phyloP scores from a whole-genome alignment of 169 alveolate genomes.

The Babesia bovis region DNA sequence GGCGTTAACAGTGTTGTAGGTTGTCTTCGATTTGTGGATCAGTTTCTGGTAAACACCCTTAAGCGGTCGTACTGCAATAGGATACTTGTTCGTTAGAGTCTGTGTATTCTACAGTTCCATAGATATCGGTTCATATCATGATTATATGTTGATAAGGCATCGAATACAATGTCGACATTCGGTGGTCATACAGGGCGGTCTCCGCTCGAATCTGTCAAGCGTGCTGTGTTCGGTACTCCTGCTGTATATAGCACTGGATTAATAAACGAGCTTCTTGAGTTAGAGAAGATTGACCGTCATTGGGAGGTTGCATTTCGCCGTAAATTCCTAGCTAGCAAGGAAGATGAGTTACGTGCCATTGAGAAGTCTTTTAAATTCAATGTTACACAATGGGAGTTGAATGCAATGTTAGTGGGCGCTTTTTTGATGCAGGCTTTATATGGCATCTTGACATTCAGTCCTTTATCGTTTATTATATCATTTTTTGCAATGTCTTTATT shows the following conservation, averaged over 20 bases:
- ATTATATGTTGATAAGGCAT: background rate
- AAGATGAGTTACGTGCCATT: conserved; percentile 17
- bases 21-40: too few species aligned
- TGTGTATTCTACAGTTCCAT: too few species aligned
- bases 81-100: too few species aligned
- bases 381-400: conserved; percentile 58
- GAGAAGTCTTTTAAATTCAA: background rate
- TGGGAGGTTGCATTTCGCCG: conserved; percentile 40
- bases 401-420: conserved; percentile 21
- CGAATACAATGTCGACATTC: background rate
- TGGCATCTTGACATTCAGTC: conserved; percentile 1
- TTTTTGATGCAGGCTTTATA: background rate
- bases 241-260: background rate
- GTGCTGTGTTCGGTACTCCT: background rate
- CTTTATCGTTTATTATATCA: conserved; percentile 5
- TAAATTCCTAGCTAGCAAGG: conserved; percentile 28
- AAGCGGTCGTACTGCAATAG: too few species aligned
- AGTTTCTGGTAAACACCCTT: too few species aligned
- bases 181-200: too few species aligned
- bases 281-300: conserved; percentile 31
- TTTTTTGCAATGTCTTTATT: conserved; percentile 1
- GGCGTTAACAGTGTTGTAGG: too few species aligned
- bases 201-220: background rate
- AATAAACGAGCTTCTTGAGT: conserved; percentile 13
- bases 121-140: too few species aligned